These are phyloP conservation scores for Puccinia polysora DNA, from an alignment of 1,284 basidiomycete genomes.

Conservation along the genomic window DNA sequence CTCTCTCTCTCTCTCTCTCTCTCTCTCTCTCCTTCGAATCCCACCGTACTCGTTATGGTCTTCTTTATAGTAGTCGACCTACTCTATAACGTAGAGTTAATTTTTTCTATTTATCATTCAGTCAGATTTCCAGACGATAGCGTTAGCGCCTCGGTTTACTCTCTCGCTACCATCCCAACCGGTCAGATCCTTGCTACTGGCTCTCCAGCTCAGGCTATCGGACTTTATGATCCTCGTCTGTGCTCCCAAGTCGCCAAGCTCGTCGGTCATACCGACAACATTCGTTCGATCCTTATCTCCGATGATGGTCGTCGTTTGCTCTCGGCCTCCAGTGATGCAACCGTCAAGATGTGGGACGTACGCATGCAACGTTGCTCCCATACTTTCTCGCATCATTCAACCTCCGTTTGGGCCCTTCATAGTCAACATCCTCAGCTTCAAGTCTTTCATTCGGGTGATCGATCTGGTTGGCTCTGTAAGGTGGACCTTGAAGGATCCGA, in stretches of 20 bases:
- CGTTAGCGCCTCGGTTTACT: conserved; percentile 53
- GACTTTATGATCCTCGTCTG: conserved; percentile 86
- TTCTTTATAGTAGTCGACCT: conserved; percentile 53
- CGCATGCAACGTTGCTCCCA: conserved; percentile 83
- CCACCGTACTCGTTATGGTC: conserved; percentile 70
- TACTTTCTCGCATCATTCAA: conserved; percentile 91
- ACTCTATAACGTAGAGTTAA: neutral
- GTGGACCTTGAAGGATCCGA: conserved; percentile 78
- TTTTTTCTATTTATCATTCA: conserved; percentile 8
- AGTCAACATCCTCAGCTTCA: conserved; percentile 83
- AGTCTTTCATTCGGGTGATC: conserved; percentile 91
- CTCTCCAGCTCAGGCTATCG: conserved; percentile 80
- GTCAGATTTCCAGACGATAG: conserved; percentile 47
- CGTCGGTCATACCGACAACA: conserved; percentile 94
- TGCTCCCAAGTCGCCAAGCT: conserved; percentile 62
- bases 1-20: conserved; percentile 58
- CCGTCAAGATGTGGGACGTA: conserved; percentile 75
- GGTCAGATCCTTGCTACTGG: conserved; percentile 80
- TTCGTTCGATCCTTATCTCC: conserved; percentile 78
- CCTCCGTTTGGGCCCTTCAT: conserved; percentile 88
- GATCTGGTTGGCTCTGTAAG: conserved; percentile 79
- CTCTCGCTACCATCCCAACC: conserved; percentile 59
- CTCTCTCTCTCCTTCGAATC: conserved; percentile 63
- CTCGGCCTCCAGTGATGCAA: conserved; percentile 81
- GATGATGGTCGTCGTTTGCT: conserved; percentile 83